These are phyloP conservation scores for Neophaeococcomyces mojaviensis DNA, from an alignment of 2,329 filamentous ascomycete species.

Conservation along the genomic window DNA sequence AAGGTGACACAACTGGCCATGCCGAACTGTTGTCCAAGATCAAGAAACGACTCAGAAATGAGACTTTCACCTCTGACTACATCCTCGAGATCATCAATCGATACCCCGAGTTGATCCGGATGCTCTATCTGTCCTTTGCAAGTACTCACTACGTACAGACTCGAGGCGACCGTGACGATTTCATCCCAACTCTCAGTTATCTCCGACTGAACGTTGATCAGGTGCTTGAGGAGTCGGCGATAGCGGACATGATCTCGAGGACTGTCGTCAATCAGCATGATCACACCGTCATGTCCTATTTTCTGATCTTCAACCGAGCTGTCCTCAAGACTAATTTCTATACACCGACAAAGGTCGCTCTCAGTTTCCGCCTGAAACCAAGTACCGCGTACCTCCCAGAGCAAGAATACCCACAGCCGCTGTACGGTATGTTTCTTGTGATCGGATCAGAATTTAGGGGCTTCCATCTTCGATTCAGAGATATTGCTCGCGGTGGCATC, in stretches of 20 bases:
- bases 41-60: constrained; percentile 87
- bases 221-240: constrained; percentile 65
- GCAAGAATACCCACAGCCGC: constrained; percentile 83
- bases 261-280: constrained; percentile 90
- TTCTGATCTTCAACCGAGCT: constrained; percentile 88
- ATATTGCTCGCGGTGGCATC: constrained; percentile 93
- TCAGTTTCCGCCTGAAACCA: constrained; percentile 91
- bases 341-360: constrained; percentile 94
- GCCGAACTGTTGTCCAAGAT: constrained; percentile 84
- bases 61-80: constrained; percentile 97
- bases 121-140: constrained; percentile 86
- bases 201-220: constrained; percentile 60
- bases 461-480: constrained; percentile 94
- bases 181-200: constrained; percentile 63
- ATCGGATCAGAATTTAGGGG: constrained; percentile 95
- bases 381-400: constrained; percentile 67
- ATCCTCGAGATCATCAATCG: constrained; percentile 93
- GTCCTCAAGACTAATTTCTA: constrained; percentile 97
- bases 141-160: constrained; percentile 72
- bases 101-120: constrained; percentile 79
- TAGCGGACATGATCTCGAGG: constrained; percentile 70
- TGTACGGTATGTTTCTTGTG: constrained; percentile 98
- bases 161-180: constrained; percentile 57
- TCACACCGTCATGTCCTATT: constrained; percentile 94
- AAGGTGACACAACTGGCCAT: constrained; percentile 73